phyloP scores from a whole-genome alignment of 306 rosid genomes.

The Macrotyloma uniflorum region DNA sequence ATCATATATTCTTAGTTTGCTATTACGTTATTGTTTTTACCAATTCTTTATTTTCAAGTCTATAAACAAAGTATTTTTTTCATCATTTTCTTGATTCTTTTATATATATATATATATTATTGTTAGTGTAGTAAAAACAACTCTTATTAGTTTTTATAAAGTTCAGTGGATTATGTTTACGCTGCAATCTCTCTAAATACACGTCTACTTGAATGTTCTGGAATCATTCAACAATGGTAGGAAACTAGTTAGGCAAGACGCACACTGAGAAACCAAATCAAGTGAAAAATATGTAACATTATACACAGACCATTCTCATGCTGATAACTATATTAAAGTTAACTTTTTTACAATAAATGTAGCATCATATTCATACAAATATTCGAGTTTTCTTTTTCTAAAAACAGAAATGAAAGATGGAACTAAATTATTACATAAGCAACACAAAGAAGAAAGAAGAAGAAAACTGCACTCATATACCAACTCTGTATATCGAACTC shows the following conservation, averaged over 20 bases:
- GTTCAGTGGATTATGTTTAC: not conserved
- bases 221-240: not conserved
- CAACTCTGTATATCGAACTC: not conserved
- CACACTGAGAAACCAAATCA: not conserved
- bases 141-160: not conserved
- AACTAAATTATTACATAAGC: not conserved
- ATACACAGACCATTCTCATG: not conserved
- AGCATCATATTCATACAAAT: not conserved
- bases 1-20: too few species aligned
- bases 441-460: not conserved
- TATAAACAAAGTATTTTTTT: too few species aligned
- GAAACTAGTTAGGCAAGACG: not conserved
- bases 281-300: not conserved
- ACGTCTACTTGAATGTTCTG: not conserved
- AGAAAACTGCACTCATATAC: not conserved
- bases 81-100: too few species aligned
- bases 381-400: not conserved
- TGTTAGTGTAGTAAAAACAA: not conserved
- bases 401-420: not conserved
- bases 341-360: not conserved
- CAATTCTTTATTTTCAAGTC: too few species aligned
- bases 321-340: not conserved
- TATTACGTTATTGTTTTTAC: too few species aligned
- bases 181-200: not conserved
- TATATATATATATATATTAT: not conserved